These are phyloP conservation scores for Corymbia citriodora DNA, from an alignment of 441 rosid species.

Conservation along the genomic window DNA sequence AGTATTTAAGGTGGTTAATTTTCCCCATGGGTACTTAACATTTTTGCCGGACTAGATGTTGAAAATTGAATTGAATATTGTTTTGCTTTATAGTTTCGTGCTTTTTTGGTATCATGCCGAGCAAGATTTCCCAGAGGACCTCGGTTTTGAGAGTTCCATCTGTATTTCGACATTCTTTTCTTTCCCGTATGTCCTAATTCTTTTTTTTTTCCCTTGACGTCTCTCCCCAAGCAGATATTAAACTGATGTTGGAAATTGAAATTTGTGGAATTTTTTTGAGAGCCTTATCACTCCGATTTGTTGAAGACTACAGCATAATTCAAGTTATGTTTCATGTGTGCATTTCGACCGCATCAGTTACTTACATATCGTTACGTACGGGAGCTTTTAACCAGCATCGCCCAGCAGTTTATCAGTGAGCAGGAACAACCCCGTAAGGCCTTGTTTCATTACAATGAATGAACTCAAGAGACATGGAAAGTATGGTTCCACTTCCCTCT, in stretches of 20 bases:
- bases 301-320: neutral
- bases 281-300: neutral
- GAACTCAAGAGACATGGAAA: too few relatives aligned
- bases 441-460: too few relatives aligned
- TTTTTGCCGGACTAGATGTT: neutral
- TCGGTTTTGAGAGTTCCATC: neutral
- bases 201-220: neutral
- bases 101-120: neutral
- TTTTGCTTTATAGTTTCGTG: neutral
- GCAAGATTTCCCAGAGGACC: neutral
- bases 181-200: fast-evolving
- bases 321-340: neutral
- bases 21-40: neutral
- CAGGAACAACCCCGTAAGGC: neutral
- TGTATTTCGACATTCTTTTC: neutral
- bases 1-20: neutral
- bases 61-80: neutral
- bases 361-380: fast-evolving
- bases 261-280: neutral
- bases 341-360: neutral
- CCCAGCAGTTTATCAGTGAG: neutral
- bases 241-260: neutral
- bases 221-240: neutral
- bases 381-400: neutral
- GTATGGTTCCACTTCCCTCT: neutral